These are phyloP conservation scores for Phytopythium boreale DNA, from an alignment of 352 stramenopile genomes.

Conservation along the genomic window DNA sequence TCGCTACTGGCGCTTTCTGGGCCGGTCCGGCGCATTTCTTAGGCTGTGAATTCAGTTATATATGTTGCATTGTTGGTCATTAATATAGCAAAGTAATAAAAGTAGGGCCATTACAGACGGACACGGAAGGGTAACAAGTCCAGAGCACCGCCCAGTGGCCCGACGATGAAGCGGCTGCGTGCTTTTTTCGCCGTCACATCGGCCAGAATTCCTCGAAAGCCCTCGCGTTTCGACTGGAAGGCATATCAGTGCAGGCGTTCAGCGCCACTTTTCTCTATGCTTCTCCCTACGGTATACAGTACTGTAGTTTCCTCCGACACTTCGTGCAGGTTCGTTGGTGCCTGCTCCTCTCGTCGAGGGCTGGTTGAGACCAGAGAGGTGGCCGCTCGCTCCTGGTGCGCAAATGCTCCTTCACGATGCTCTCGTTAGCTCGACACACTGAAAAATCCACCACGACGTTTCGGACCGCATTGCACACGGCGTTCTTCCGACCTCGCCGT, in stretches of 20 bases:
- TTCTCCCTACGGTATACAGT: neutral
- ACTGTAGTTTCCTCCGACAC: too few species aligned
- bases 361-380: neutral
- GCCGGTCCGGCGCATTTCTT: neutral
- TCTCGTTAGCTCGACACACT: neutral
- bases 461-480: neutral
- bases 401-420: too few species aligned
- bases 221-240: neutral
- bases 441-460: neutral
- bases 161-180: neutral
- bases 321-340: too few species aligned
- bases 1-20: neutral
- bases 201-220: constrained; percentile 3
- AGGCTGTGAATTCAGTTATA: neutral
- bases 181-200: neutral
- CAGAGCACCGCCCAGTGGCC: neutral
- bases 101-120: neutral
- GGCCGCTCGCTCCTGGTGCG: neutral
- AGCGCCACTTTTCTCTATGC: neutral
- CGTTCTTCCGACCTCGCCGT: neutral
- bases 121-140: neutral
- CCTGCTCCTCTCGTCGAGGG: neutral
- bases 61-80: neutral
- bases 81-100: neutral
- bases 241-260: neutral